Evolutionary conservation across 331 rosid genomes (phyloP).

Genomic region (Phaseolus coccineus): DNA sequence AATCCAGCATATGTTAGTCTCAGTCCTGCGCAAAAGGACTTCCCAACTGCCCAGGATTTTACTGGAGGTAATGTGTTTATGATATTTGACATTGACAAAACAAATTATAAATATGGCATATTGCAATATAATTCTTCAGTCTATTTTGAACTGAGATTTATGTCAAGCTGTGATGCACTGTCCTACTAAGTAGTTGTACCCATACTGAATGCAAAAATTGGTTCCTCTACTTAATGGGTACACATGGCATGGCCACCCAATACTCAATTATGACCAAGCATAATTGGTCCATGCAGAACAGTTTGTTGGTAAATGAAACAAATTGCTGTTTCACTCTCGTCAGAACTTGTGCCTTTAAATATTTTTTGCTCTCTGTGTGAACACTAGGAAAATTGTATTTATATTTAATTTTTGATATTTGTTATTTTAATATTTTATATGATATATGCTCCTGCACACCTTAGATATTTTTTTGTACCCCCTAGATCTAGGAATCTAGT

Average conservation of each 20-base stretch:
- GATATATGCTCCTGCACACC: not conserved
- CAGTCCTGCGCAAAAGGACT: constrained; percentile 46
- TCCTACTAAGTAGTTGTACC: not conserved
- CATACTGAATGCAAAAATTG: not conserved
- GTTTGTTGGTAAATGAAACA: not conserved
- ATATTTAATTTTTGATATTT: not conserved
- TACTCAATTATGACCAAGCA: not conserved
- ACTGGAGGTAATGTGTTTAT: constrained; percentile 55
- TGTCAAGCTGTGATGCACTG: not conserved
- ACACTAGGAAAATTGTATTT: not conserved
- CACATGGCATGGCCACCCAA: not conserved
- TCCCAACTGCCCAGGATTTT: constrained; percentile 46
- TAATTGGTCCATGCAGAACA: not conserved
- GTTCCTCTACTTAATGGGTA: constrained; percentile 4
- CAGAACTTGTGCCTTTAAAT: constrained; percentile 2
- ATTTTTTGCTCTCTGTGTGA: not conserved
- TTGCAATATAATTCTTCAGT: constrained; percentile 20
- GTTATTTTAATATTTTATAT: not conserved
- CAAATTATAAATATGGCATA: constrained; percentile 1
- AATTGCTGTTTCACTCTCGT: not conserved
- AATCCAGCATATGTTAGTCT: constrained; percentile 36
- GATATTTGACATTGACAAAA: constrained; percentile 5
- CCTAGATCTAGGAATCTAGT: not conserved
- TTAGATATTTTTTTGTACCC: not conserved
- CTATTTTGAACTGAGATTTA: constrained; percentile 36